A percentile compares a stretch with the other conserved stretches of the same genome.
These are phyloP conservation scores for Yamadazyma oceani DNA, from an alignment of 1,139 yeast species.

Conservation along the genomic window DNA sequence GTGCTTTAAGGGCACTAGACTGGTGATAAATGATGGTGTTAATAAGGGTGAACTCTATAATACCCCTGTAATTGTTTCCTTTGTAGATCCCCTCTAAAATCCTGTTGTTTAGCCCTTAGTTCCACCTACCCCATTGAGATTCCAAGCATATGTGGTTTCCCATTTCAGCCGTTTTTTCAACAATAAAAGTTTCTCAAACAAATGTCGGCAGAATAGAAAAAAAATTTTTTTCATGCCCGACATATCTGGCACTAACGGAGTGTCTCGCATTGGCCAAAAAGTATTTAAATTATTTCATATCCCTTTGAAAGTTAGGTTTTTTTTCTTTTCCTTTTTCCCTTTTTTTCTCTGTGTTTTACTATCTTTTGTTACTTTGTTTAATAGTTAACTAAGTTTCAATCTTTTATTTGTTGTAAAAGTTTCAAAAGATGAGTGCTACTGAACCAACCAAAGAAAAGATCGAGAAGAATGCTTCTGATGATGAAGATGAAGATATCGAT, in stretches of 20 bases:
- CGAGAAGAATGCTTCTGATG: conserved; percentile 53
- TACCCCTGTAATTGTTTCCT: no score
- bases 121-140: no score
- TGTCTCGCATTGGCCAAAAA: conserved; percentile 4
- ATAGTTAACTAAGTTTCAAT: not conserved
- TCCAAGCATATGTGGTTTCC: conserved; percentile 9
- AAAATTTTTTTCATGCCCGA: conserved; percentile 1
- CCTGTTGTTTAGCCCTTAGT: no score
- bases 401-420: conserved; percentile 1
- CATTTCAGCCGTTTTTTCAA: conserved; percentile 19
- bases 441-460: conserved; percentile 52
- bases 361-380: conserved; percentile 3
- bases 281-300: conserved; percentile 8
- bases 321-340: conserved; percentile 7
- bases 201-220: conserved; percentile 2
- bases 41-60: no score
- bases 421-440: conserved; percentile 42
- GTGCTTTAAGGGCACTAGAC: no score
- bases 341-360: conserved; percentile 4
- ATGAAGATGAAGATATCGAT: conserved; percentile 83
- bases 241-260: not conserved
- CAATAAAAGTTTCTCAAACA: conserved; percentile 7
- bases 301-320: conserved; percentile 4
- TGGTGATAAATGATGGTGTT: no score
- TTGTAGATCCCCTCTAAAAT: no score